A percentile compares a stretch with the other conserved stretches of the same genome.
Evolutionary conservation across 306 rosid genomes (phyloP).

Genomic region (Cajanus cajan): DNA sequence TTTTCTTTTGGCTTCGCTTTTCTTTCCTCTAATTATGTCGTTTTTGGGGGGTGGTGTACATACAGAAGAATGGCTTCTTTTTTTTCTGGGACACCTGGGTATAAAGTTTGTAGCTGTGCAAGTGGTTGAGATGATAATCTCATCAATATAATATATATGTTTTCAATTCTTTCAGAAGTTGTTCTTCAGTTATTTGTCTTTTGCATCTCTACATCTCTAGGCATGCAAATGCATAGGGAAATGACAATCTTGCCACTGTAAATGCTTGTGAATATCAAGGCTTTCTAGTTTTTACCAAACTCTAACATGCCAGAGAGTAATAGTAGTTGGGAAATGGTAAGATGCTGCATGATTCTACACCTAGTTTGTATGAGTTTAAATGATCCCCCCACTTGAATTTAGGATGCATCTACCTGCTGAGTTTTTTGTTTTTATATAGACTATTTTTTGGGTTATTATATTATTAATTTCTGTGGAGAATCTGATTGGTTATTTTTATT

Average conservation of each 20-base stretch:
- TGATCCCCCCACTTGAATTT: neutral
- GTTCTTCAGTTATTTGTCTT: conserved; percentile 7
- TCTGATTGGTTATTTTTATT: too few species aligned
- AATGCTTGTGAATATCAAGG: conserved; percentile 2
- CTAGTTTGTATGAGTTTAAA: neutral
- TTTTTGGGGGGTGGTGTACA: conserved; percentile 75
- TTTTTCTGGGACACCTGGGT: conserved; percentile 56
- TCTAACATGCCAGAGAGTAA: neutral
- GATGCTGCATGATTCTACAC: neutral
- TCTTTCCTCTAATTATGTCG: conserved; percentile 36
- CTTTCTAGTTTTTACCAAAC: neutral
- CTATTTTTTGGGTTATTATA: too few species aligned
- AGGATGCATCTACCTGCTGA: neutral
- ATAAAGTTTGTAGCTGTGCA: conserved; percentile 54
- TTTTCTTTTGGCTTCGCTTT: conserved; percentile 33
- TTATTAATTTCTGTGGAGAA: too few species aligned
- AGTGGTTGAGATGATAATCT: conserved; percentile 54
- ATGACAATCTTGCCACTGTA: neutral
- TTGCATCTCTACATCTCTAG: neutral
- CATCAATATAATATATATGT: conserved; percentile 51
- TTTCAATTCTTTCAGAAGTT: conserved; percentile 49
- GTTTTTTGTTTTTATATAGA: neutral
- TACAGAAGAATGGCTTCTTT: conserved; percentile 48
- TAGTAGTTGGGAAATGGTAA: neutral
- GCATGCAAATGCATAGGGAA: neutral